Evolutionary conservation across 2,329 filamentous ascomycete species (phyloP).

Genomic region (Septoria petroselini): DNA sequence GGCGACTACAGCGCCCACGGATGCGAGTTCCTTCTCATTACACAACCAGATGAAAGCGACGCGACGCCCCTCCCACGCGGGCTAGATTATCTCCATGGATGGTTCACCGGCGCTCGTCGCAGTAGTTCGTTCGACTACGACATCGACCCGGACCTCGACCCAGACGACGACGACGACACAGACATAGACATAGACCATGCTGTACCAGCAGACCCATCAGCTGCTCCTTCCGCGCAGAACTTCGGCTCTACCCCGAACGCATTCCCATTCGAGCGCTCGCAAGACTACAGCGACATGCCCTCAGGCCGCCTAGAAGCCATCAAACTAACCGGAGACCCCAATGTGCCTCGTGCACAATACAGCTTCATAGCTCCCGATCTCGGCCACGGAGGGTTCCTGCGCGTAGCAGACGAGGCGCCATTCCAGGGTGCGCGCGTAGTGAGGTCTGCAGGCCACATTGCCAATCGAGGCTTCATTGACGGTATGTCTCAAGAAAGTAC

Average conservation of each 20-base stretch:
- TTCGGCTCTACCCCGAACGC: conserved; percentile 37
- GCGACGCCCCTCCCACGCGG: conserved; percentile 41
- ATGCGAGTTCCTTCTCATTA: conserved; percentile 79
- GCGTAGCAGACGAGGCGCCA: conserved; percentile 61
- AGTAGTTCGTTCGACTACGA: not conserved
- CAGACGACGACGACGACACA: not conserved
- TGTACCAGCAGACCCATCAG: not conserved
- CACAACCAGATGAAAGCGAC: conserved; percentile 62
- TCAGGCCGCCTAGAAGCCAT: conserved; percentile 73
- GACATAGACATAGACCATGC: not conserved
- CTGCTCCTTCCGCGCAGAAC: conserved; percentile 29
- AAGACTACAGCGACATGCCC: conserved; percentile 43
- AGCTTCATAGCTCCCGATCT: conserved; percentile 80
- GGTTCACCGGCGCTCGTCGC: conserved; percentile 31
- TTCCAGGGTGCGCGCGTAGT: conserved; percentile 72
- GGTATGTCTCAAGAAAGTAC: conserved; percentile 59
- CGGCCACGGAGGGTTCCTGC: conserved; percentile 61
- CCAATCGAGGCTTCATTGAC: conserved; percentile 65
- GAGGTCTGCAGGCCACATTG: conserved; percentile 72
- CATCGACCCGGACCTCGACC: conserved; percentile 4
- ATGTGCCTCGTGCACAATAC: conserved; percentile 81
- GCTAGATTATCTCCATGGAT: conserved; percentile 34
- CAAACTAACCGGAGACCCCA: conserved; percentile 88
- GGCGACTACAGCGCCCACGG: conserved; percentile 87
- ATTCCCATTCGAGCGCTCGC: not conserved